Base-by-base conservation (phyloP, 345 rosid species). In the Isatis tinctoria region DNA sequence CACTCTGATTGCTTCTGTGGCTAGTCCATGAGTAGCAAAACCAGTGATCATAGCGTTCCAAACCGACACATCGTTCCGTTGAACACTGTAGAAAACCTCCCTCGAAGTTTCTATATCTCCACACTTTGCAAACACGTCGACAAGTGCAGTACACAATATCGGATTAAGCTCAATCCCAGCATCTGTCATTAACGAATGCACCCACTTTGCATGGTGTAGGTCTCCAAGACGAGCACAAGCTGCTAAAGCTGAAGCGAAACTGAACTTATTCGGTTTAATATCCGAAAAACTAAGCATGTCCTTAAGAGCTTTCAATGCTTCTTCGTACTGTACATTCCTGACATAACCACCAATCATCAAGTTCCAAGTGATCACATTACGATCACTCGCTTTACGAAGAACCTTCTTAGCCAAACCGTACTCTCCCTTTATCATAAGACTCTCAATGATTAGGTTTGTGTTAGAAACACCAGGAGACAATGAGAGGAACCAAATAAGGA, bases 1-100 rank as follows among this genome's bases (percentile, higher is more conserved):
- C 32, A 87, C 52, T 3, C 52, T 44, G 10, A 85, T 60, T 4
- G 88, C 96, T 80, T 87, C 90, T 4, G 8, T 58, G 39, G 86
- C 92, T 73, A 82, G 82, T 18, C 97, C 98, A 49, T 93, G 97
- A 63, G 80, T 69, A 5, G 94, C 97, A 17, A 93, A 65, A 24
- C 97, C 98, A 2, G 74, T 84, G 76, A 93, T 85, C 88, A 93
- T 89, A 4, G 92, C 82, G 39, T 90, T 89, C 98, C 96, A 93
- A 64, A 88, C 60, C 3, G 88, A 93, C 8, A 89, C 90, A 78
- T 90, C 74, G 24, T 32, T 70, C 18, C 68, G 75, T 5, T 72
- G 36, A 48, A 82, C 78, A 2, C 73, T 73, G 10, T 85, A 72
- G 44, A 93, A 93, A 57, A 87, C 60, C 51, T 87, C 87, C 72